Evolutionary conservation across 306 rosid genomes (phyloP), one percentile per base, ranked within the genome.

Genomic region (Lathyrus oleraceus): DNA sequence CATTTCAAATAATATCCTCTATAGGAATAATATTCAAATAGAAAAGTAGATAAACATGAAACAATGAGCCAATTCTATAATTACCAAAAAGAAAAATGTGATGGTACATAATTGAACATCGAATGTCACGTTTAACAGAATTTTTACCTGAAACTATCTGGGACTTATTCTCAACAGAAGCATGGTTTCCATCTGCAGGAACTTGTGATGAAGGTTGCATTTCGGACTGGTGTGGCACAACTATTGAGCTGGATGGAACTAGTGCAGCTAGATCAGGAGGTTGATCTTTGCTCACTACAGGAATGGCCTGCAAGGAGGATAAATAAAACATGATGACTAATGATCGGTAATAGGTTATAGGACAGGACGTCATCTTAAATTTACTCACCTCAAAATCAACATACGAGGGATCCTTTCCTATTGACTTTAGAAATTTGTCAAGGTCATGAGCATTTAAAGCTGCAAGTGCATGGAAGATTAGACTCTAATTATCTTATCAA

Each of bases 201-300:
- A 30, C 82, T 58, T 78, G 82, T 2, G 60, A 45, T 11, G 96
- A 79, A 70, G 85, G 40, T 71, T 83, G 79, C 66, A 81, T 86
- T 76, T 81, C 89, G 6, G 82, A 83, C 56, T 73, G 76, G 67
- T 82, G 88, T 0, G 96, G 83, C 62, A 82, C 54, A 64, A 67
- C 47, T 47, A 80, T 30, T 39, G 90, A 72, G 64, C 79, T 74
- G 3, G 88, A 81, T 20, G 91, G 99, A 66, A 91, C 89, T 32
- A 91, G 83, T 43, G 80, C 75, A 20, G 97, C 99, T 73, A 94
- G 95, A 86, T 94, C 97, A 44, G 99, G 99, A 36, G 97, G 96
- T 76, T 86, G 94, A 82, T 94, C 97, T 78, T 94, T 94, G 45
- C 97, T 95, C 23, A 94, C 86, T 0, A 82, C 10, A 56, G 95